Evolutionary conservation across 23 red algal genomes (phyloP).

Genomic region (Chondrus crispus): DNA sequence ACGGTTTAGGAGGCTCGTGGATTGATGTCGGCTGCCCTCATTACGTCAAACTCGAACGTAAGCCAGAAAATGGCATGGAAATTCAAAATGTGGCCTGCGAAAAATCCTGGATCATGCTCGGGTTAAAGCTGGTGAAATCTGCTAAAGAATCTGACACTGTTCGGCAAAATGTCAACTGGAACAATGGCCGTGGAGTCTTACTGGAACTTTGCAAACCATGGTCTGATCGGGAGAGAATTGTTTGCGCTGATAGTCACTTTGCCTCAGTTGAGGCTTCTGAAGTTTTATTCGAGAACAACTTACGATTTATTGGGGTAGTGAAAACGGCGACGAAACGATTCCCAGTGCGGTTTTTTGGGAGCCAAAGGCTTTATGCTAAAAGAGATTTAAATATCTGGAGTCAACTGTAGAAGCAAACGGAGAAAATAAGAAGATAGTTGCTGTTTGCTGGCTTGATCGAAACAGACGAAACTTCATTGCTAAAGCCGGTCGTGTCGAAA

Average conservation of each 20-base stretch:
- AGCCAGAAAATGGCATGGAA: slow-evolving; percentile 39
- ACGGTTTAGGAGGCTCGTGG: slow-evolving; percentile 3
- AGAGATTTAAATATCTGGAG: background rate
- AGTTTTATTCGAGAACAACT: background rate
- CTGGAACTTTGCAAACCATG: background rate
- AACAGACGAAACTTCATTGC: background rate
- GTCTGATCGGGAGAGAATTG: background rate
- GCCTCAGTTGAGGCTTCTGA: background rate
- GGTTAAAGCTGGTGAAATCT: background rate
- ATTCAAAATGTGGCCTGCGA: background rate
- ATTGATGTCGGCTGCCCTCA: background rate
- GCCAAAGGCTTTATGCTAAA: background rate
- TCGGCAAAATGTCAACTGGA: background rate
- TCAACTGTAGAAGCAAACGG: background rate
- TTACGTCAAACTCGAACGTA: background rate
- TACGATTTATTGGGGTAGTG: slow-evolving; percentile 30
- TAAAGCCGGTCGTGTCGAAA: background rate
- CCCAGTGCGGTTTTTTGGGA: background rate
- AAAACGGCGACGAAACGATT: background rate
- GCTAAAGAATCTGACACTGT: background rate
- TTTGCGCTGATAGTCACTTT: slow-evolving; percentile 13
- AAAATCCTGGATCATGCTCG: background rate
- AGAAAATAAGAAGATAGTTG: background rate
- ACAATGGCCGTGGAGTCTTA: background rate
- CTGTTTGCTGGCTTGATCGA: slow-evolving; percentile 6